Evolutionary conservation across 2,329 filamentous ascomycete species (phyloP).

Genomic region (Ophidiomyces ophidiicola): DNA sequence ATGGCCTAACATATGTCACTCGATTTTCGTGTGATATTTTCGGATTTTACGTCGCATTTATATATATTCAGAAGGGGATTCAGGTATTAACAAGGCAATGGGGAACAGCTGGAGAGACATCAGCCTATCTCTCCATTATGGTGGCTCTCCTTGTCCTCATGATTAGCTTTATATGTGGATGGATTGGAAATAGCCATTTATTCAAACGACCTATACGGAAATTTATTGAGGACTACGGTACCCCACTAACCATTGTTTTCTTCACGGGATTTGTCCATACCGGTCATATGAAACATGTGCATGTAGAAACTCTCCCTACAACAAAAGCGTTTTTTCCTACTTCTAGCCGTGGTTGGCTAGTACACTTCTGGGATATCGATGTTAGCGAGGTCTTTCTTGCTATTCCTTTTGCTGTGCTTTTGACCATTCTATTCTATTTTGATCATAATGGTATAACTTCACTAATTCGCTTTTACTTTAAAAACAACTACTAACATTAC

Average conservation of each 20-base stretch:
- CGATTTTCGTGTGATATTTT: constrained; percentile 89
- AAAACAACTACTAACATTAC: neutral
- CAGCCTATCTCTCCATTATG: constrained; percentile 62
- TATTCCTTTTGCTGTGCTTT: constrained; percentile 70
- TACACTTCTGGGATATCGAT: constrained; percentile 67
- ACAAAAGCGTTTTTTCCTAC: constrained; percentile 70
- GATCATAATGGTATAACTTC: constrained; percentile 61
- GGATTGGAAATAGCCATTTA: constrained; percentile 56
- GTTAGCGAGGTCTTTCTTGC: constrained; percentile 67
- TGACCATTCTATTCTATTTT: constrained; percentile 81
- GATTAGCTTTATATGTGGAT: constrained; percentile 60
- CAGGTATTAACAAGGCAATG: constrained; percentile 72
- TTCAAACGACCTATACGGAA: constrained; percentile 65
- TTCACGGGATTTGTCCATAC: constrained; percentile 84
- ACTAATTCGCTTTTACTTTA: neutral
- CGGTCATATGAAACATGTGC: constrained; percentile 62
- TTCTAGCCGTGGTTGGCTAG: constrained; percentile 58
- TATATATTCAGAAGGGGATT: constrained; percentile 83
- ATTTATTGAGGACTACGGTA: constrained; percentile 83
- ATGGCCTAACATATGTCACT: constrained; percentile 78
- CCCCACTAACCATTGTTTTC: constrained; percentile 69
- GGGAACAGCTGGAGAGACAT: constrained; percentile 45
- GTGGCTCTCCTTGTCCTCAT: constrained; percentile 67
- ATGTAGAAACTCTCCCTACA: constrained; percentile 61
- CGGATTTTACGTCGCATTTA: constrained; percentile 83